Evolutionary conservation across 192 early-diverging fungal genomes (phyloP).

Genomic region (Backusella morwellensis): DNA sequence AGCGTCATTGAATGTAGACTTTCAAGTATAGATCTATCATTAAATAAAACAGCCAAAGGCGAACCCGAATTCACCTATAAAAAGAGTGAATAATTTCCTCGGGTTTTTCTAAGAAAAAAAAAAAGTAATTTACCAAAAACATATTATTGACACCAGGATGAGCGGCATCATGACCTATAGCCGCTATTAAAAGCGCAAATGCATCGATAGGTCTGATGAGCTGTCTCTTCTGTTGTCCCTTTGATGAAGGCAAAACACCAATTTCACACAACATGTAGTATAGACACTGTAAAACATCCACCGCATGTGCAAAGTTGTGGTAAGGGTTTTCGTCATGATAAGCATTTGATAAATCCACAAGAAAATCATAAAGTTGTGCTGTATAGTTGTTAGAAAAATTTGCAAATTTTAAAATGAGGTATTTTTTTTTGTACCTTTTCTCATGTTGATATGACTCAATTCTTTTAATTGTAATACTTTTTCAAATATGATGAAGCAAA

Average conservation of each 20-base stretch:
- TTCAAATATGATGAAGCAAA: slow-evolving; percentile 67
- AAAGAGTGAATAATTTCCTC: background rate
- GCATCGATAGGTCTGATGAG: slow-evolving; percentile 53
- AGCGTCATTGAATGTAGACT: slow-evolving; percentile 86
- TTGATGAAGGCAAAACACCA: slow-evolving; percentile 45
- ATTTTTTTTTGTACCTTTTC: slow-evolving; percentile 39
- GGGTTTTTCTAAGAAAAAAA: no score
- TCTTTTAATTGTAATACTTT: slow-evolving; percentile 56
- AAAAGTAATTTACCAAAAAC: slow-evolving; percentile 61
- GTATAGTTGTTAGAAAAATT: slow-evolving; percentile 6
- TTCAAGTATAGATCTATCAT: slow-evolving; percentile 91
- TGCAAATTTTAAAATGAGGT: background rate
- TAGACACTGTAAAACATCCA: slow-evolving; percentile 91
- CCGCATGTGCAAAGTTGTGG: slow-evolving; percentile 94
- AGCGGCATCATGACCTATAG: slow-evolving; percentile 79
- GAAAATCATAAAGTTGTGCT: slow-evolving; percentile 52
- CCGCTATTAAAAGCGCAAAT: slow-evolving; percentile 74
- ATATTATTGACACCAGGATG: slow-evolving; percentile 96
- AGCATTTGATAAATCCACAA: slow-evolving; percentile 50
- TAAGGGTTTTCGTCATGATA: slow-evolving; percentile 78
- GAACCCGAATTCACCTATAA: slow-evolving; percentile 41
- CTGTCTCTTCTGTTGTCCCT: slow-evolving; percentile 10
- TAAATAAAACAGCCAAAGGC: slow-evolving; percentile 87
- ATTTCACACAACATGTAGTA: slow-evolving; percentile 76
- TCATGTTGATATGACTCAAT: slow-evolving; percentile 55